Evolutionary conservation across 2,329 filamentous ascomycete species (phyloP), one percentile per base, ranked within the genome.

Genomic region (Periconia macrospinosa): DNA sequence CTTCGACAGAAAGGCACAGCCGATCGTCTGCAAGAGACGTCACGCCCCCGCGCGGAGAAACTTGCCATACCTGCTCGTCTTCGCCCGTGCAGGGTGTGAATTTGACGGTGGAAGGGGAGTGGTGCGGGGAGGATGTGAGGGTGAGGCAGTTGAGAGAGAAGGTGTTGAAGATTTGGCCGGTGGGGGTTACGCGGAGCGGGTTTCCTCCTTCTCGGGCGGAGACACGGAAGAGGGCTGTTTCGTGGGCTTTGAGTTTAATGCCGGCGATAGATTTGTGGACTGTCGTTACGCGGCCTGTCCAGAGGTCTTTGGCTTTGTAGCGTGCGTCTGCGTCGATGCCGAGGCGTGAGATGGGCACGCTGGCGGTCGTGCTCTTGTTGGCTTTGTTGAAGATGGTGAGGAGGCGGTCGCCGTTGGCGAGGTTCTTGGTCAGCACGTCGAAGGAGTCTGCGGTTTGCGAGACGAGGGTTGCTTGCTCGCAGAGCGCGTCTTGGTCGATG

Each of bases 101-200:
- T 0, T 33, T 60, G 6, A 78, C 59, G 11, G 5, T 37, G 1
- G 40, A 43, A 0, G 35, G 27, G 9, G 50, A 41, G 23, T 20
- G n/a, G 30, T 44, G 20, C 2, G 23, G 45, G 7, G 53, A 52
- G 2, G 62, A 60, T 2, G 61, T 54, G 6, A 71, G 75, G 5
- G 76, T 76, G 33, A 82, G 65, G 54, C 77, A 79, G 30, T 73
- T 71, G 10, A 75, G 64, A 1, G 77, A 78, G 19, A 71, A 75
- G 0, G 79, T 80, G 58, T 81, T 81, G 65, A 82, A 80, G 46
- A 82, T 75, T 60, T 78, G 73, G 5, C 79, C 80, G 0, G 78
- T 82, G 0, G 79, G 78, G 9, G 69, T 71, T 10, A 70, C 60
- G 18, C 30, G 17, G 6, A 62, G 30, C 58, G 57, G 17, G 58